Evolutionary conservation across 1,284 basidiomycete species (phyloP).

Genomic region (Fomitopsis schrenkii): DNA sequence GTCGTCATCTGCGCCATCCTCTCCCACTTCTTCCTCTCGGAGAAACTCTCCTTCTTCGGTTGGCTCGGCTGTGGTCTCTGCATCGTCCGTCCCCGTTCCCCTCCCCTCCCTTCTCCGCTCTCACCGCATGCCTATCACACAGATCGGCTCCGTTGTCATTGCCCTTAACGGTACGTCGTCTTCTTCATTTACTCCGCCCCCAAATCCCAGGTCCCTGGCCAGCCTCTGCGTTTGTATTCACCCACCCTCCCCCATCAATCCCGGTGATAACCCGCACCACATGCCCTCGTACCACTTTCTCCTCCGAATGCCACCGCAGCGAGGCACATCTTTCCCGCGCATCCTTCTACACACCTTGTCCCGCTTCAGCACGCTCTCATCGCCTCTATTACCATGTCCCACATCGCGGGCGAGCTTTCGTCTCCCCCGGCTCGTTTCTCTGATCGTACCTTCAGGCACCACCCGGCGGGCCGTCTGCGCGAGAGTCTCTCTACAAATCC

Average conservation of each 20-base stretch:
- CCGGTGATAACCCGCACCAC: no score
- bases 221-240: no score
- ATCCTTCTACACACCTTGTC: background rate
- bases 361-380: background rate
- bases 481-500: no score
- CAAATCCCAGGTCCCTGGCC: no score
- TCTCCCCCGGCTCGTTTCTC: background rate
- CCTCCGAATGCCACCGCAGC: no score
- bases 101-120: background rate
- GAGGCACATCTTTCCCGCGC: no score
- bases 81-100: conserved; percentile 46
- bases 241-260: no score
- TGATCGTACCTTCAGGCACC: background rate
- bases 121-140: background rate
- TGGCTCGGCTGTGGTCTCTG: conserved; percentile 92
- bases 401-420: background rate
- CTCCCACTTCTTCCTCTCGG: conserved; percentile 91
- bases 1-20: conserved; percentile 95
- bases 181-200: background rate
- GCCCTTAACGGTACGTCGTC: conserved; percentile 60
- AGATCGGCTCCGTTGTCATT: conserved; percentile 87
- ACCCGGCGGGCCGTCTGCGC: no score
- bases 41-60: conserved; percentile 88
- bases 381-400: background rate
- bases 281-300: no score